These are phyloP conservation scores for Chlamydomonas schloesseri DNA, from an alignment of 139 green algal species.

Conservation along the genomic window DNA sequence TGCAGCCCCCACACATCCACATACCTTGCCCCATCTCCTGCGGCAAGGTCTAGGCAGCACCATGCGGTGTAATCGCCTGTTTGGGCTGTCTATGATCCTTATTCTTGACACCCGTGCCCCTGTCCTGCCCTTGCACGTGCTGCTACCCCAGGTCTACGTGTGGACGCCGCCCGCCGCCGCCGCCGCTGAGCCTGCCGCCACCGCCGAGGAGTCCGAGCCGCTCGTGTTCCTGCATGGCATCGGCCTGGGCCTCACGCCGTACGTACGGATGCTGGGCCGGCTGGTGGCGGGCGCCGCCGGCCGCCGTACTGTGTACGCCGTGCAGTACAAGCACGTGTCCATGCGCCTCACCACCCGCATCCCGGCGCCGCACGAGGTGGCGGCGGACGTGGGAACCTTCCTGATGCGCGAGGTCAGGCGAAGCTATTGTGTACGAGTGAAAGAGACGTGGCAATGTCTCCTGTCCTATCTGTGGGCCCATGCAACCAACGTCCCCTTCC, in stretches of 20 bases:
- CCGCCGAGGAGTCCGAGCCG: conserved; percentile 9
- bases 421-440: too few species aligned
- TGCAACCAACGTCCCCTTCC: too few species aligned
- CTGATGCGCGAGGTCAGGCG: conserved; percentile 36
- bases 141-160: not conserved
- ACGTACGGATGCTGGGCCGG: conserved; percentile 55
- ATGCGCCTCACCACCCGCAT: conserved; percentile 63
- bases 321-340: conserved; percentile 70
- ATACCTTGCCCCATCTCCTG: too few species aligned
- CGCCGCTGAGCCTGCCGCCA: not conserved
- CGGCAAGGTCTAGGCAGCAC: too few species aligned
- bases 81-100: too few species aligned
- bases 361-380: conserved; percentile 55
- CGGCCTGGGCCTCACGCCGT: conserved; percentile 65
- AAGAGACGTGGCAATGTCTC: too few species aligned
- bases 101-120: too few species aligned
- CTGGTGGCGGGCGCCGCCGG: conserved; percentile 11
- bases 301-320: conserved; percentile 40
- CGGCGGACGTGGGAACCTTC: conserved; percentile 51
- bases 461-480: too few species aligned
- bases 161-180: not conserved
- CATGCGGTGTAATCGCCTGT: too few species aligned
- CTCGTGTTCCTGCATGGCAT: conserved; percentile 73
- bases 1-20: too few species aligned
- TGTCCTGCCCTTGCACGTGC: too few species aligned